Percentiles rank a stretch among this genome's conserved stretches.
Evolutionary conservation across 257 asterid species (phyloP).

Genomic region (Ilex aquifolium): DNA sequence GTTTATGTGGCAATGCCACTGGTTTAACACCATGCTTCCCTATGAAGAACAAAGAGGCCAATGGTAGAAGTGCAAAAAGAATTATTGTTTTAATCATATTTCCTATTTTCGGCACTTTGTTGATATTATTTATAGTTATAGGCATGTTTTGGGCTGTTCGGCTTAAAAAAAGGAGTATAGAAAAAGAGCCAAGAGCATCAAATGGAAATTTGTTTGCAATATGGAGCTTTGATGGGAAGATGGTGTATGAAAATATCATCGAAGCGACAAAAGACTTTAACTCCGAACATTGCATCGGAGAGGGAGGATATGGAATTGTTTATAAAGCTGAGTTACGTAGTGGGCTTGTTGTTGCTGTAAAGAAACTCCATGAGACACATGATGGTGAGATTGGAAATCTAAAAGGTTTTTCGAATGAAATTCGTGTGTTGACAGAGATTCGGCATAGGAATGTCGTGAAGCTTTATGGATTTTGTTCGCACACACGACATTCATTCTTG

Average conservation of each 20-base stretch:
- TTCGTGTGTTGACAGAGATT: too few species aligned
- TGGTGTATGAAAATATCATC: too few species aligned
- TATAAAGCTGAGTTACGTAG: constrained; percentile 15
- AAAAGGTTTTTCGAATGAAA: too few species aligned
- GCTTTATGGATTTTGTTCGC: too few species aligned
- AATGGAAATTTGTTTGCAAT: constrained; percentile 3
- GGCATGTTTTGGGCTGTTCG: background rate
- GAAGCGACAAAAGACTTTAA: constrained; percentile 14
- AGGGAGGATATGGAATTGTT: constrained; percentile 19
- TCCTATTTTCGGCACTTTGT: too few species aligned
- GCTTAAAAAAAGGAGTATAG: background rate
- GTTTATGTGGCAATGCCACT: too few species aligned
- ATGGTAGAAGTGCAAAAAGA: background rate
- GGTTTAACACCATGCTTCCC: background rate
- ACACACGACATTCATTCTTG: too few species aligned
- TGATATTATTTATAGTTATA: background rate
- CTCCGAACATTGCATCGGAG: constrained; percentile 16
- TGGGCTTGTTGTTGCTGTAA: too few species aligned
- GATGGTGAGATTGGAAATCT: too few species aligned
- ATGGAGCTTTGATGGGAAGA: too few species aligned
- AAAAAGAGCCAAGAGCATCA: background rate
- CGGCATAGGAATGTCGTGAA: too few species aligned
- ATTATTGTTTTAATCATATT: background rate
- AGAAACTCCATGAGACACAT: constrained; percentile 15
- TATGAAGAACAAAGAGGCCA: background rate